Evolutionary conservation across 129 eudicot species (phyloP), one percentile per base, ranked within the genome.

Genomic region (Arctium lappa): DNA sequence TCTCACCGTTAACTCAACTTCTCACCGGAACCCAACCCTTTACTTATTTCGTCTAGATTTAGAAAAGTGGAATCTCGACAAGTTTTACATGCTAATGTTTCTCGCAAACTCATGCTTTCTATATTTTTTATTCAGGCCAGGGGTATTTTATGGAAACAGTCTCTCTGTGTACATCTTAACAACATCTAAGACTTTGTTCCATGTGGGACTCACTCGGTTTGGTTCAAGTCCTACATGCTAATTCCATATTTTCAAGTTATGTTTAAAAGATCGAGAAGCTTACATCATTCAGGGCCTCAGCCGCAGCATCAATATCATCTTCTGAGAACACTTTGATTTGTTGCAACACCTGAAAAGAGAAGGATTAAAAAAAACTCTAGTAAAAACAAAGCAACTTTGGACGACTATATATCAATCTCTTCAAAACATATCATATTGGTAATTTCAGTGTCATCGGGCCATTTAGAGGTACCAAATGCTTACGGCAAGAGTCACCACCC

Each of bases 261-360:
- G 27, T 22, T 22, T 68, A 60, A 40, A 53, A 37, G 75, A 76
- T 37, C 1, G 69, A 48, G 22, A 79, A 42, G 48, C 98, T 91
- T 88, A 96, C 99, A 85, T 96, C 94, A 76, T 96, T 91, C 68
- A 96, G 69, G 29, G 99, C 98, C 86, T 96, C 98, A 65, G 99
- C 98, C 56, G 99, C 99, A 81, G 97, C 79, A 82, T 93, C 98
- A 81, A 91, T 69, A 62, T 96, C 99, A 73, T 88, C 91, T 18
- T 88, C 88, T 0, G 99, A 88, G 91, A 96, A 96, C 74, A 91
- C 99, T 5, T 93, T 90, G 74, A 96, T 91, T 80, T 96, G 94
- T 79, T 86, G 81, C 88, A 96, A 79, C 65, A 91, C 92, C 95
- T 91, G 84, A 38, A 56, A 46, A 69, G 36, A 56, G 72, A 56